Base-by-base conservation (phyloP, 352 stramenopile genomes). In the Halophytophthora polymorphica region DNA sequence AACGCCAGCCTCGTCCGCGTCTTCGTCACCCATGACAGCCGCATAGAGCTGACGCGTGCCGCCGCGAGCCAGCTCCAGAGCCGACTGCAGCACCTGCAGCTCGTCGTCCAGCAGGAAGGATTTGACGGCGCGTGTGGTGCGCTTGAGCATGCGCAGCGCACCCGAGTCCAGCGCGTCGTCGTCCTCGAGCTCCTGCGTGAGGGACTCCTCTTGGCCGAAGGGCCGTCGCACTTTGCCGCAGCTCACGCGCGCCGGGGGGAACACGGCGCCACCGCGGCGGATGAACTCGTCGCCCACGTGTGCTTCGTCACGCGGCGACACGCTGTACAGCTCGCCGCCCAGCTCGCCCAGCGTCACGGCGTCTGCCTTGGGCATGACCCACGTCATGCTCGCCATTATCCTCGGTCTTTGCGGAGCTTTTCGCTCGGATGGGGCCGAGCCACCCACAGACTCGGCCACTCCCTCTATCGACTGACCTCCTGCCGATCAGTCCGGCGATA, bases 321-420 rank as follows among this genome's bases (percentile, higher is more conserved):
- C 73, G 56, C 76, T 88, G 59, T 86, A 82, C 33, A 92, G 66
- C 66, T 89, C 79, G 29, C 79, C 75, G 48, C 75, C 58, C 40
- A 88, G 71, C 63, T 92, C 82, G 10, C 82, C 82, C 15, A 92
- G 66, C 59, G 82, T 90, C 71, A 90, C 79, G 41, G 81, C 71
- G 47, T 88, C 76, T 22, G 49, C 45, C n/a, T 64, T 71, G 17
- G 81, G 81, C 46, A 87, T 64, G 8, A 74, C 54, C 81, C 81
- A 91, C 53, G 69, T 71, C 74, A 88, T 87, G 14, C 2, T 46
- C 15, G 18, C 22, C 33, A 41, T 53, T 14, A 7, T 46, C 22
- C 22, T 35, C 50, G 11, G 25, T 29, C 6, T 15, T 37, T 43
- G 8, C 8, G 7, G 12, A 15, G 42, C 12, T 39, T 31, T 31